phyloP scores from a whole-genome alignment of 2,329 filamentous ascomycete species.

The Penicillium sp. region DNA sequence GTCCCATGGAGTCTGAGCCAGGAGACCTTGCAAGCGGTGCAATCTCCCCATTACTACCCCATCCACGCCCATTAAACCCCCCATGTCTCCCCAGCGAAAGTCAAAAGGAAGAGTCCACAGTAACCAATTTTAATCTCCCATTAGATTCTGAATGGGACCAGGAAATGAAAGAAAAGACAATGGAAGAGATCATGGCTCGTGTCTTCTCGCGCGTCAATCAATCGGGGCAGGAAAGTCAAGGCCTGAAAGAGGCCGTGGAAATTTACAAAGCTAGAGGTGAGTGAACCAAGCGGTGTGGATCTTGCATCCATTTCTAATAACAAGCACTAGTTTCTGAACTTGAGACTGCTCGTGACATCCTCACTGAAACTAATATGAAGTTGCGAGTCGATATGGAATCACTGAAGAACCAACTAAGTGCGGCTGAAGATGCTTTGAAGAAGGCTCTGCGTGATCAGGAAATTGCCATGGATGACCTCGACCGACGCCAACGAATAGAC shows the following conservation, averaged over 20 bases:
- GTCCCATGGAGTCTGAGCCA: conserved; percentile 33
- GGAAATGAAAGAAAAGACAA: conserved; percentile 71
- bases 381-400: conserved; percentile 70
- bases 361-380: conserved; percentile 54
- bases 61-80: conserved; percentile 33
- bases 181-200: conserved; percentile 72
- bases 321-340: conserved; percentile 56
- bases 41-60: conserved; percentile 22
- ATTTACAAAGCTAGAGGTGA: conserved; percentile 74
- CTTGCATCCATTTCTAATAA: neutral
- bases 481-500: conserved; percentile 54
- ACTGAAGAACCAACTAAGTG: conserved; percentile 54
- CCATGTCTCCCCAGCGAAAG: conserved; percentile 12
- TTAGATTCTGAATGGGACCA: conserved; percentile 65
- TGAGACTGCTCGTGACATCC: conserved; percentile 53
- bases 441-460: conserved; percentile 55
- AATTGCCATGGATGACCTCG: conserved; percentile 54
- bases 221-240: conserved; percentile 67
- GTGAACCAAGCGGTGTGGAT: conserved; percentile 27
- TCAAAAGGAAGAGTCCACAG: conserved; percentile 66
- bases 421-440: conserved; percentile 53
- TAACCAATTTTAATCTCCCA: conserved; percentile 55
- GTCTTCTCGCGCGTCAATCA: conserved; percentile 73
- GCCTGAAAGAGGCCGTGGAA: conserved; percentile 72
- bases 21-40: conserved; percentile 41